These are phyloP conservation scores for Eutrema salsugineum DNA, from an alignment of 441 rosid species.

Conservation along the genomic window DNA sequence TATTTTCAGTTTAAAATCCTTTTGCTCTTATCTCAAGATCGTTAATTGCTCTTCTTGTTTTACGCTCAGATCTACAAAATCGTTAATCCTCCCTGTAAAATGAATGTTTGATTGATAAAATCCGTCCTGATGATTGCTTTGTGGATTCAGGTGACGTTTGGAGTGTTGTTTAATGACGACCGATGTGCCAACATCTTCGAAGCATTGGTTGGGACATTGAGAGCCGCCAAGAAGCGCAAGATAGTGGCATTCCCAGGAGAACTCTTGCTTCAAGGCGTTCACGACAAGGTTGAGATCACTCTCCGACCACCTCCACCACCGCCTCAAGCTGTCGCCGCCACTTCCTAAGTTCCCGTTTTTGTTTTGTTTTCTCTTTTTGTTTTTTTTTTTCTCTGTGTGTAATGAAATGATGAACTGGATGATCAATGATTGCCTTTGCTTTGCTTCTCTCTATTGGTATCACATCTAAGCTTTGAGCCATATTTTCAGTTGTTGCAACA, in stretches of 20 bases:
- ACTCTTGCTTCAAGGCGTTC: constrained; percentile 86
- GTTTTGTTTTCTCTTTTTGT: not conserved
- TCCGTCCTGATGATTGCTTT: not conserved
- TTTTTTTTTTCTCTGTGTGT: not conserved
- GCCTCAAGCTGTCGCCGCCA: constrained; percentile 7
- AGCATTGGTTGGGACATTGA: constrained; percentile 85
- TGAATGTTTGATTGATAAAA: not conserved
- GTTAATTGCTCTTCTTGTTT: not conserved
- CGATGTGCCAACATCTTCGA: constrained; percentile 89
- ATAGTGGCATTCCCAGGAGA: constrained; percentile 67
- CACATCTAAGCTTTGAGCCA: not conserved
- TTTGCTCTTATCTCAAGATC: not conserved
- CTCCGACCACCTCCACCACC: constrained; percentile 48
- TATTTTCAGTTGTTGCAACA: not conserved
- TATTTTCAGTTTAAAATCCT: not conserved
- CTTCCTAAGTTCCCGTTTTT: constrained; percentile 17
- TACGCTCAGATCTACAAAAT: not conserved
- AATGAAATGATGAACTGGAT: constrained; percentile 1
- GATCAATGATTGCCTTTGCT: not conserved
- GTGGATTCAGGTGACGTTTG: constrained; percentile 68
- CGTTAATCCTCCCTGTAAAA: not conserved
- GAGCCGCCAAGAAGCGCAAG: constrained; percentile 97
- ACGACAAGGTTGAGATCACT: constrained; percentile 75
- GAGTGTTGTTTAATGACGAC: constrained; percentile 79
- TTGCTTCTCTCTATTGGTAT: constrained; percentile 1